phyloP scores from a whole-genome alignment of 2,329 filamentous ascomycete species.

The Penicillium sp. region DNA sequence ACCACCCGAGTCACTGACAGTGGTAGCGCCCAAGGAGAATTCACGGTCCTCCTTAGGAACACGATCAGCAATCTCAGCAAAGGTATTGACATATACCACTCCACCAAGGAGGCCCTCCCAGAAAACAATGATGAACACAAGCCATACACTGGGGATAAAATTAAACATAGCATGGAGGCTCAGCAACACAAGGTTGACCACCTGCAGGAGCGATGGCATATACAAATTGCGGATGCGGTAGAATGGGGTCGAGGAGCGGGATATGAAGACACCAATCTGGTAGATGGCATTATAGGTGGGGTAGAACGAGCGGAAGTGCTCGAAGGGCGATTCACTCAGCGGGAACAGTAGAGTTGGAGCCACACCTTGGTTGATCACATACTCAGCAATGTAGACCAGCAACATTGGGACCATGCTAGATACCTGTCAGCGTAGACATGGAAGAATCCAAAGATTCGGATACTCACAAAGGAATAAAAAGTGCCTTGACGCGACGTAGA shows the following conservation, averaged over 20 bases:
- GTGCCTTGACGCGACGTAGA: constrained; percentile 62
- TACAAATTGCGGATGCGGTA: constrained; percentile 79
- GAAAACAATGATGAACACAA: constrained; percentile 82
- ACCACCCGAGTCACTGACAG: constrained; percentile 85
- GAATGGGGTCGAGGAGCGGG: constrained; percentile 85
- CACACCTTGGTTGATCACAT: constrained; percentile 95
- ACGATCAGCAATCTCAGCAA: constrained; percentile 86
- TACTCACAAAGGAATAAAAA: constrained; percentile 69
- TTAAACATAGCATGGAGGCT: constrained; percentile 72
- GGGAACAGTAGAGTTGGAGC: constrained; percentile 87
- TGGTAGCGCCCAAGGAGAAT: constrained; percentile 86
- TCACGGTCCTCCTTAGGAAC: constrained; percentile 76
- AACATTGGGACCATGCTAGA: constrained; percentile 80
- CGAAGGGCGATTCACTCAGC: constrained; percentile 71
- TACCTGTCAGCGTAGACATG: not conserved
- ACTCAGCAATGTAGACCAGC: constrained; percentile 92
- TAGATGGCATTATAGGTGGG: constrained; percentile 94
- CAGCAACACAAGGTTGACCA: constrained; percentile 72
- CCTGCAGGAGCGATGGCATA: constrained; percentile 75
- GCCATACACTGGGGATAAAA: constrained; percentile 80
- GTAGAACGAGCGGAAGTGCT: constrained; percentile 82
- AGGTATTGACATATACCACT: constrained; percentile 91
- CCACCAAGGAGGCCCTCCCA: constrained; percentile 94
- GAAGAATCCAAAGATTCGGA: not conserved
- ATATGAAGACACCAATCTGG: constrained; percentile 92